Conservation (phyloP, 148 eudicot genomes). For the Polygonum aviculare region DNA sequence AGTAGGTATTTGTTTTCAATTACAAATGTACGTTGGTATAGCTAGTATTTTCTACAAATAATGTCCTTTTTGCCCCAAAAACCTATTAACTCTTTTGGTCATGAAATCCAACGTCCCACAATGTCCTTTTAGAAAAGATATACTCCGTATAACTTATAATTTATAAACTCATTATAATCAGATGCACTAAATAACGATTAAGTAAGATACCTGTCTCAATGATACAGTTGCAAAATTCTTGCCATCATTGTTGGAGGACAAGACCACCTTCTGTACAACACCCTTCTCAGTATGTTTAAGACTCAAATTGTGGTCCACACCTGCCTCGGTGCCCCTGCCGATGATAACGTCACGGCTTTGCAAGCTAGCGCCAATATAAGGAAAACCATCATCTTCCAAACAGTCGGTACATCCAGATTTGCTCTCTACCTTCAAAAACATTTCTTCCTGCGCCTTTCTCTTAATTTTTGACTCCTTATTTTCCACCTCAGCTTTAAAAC, state of each 20-base stretch:
- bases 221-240: conserved; percentile 89
- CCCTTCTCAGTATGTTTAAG: conserved; percentile 93
- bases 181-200: too few relatives aligned
- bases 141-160: too few relatives aligned
- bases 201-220: conserved; percentile 64
- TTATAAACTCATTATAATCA: too few relatives aligned
- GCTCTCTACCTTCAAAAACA: conserved; percentile 74
- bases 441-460: conserved; percentile 46
- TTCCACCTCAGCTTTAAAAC: conserved; percentile 83
- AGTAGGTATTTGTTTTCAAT: too few relatives aligned
- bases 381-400: conserved; percentile 97
- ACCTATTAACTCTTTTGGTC: too few relatives aligned
- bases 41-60: too few relatives aligned
- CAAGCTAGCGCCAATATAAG: conserved; percentile 73
- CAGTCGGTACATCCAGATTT: conserved; percentile 77
- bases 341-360: conserved; percentile 84
- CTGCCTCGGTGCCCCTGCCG: conserved; percentile 70
- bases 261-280: conserved; percentile 83
- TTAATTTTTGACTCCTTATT: conserved; percentile 51
- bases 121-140: too few relatives aligned
- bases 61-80: too few relatives aligned
- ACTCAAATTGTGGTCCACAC: conserved; percentile 76
- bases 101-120: too few relatives aligned
- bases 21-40: too few relatives aligned
- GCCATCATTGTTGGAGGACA: conserved; percentile 92